These are phyloP conservation scores for Prinsepia uniflora DNA, from an alignment of 306 rosid genomes.

Conservation along the genomic window DNA sequence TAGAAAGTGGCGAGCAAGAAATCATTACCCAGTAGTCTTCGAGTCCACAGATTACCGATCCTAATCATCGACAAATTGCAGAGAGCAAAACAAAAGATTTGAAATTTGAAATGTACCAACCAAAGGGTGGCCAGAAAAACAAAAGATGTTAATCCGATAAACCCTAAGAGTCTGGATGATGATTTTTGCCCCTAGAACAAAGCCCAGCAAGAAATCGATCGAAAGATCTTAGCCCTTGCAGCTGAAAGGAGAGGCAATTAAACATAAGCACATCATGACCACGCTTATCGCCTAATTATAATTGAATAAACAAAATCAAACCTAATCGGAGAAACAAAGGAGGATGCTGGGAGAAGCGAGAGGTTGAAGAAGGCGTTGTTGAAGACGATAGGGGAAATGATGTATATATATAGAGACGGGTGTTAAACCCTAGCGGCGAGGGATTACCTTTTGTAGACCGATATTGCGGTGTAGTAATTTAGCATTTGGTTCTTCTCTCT, in stretches of 20 bases:
- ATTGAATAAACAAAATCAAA: neutral
- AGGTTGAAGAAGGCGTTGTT: neutral
- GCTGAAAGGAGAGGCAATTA: constrained; percentile 68
- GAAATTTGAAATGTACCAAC: constrained; percentile 27
- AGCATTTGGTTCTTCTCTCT: neutral
- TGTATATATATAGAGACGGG: neutral
- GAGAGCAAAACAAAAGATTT: neutral
- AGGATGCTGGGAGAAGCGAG: neutral
- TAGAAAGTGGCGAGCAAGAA: too few species aligned
- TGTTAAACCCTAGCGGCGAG: neutral
- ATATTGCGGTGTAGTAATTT: neutral
- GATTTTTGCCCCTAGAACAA: constrained; percentile 72
- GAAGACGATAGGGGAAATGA: neutral
- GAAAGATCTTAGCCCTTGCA: constrained; percentile 58
- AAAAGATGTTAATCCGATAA: constrained; percentile 29
- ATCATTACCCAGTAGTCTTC: too few species aligned
- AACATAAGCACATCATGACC: neutral
- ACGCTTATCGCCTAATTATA: neutral
- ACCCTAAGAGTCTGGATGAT: constrained; percentile 30
- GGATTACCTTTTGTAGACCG: neutral
- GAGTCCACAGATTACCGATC: too few species aligned
- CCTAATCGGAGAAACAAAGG: neutral
- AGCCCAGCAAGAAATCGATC: constrained; percentile 66
- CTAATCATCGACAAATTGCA: neutral
- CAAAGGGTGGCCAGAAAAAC: constrained; percentile 38